Base-by-base conservation (phyloP, 1,284 basidiomycete species). In the Naganishia sp. region DNA sequence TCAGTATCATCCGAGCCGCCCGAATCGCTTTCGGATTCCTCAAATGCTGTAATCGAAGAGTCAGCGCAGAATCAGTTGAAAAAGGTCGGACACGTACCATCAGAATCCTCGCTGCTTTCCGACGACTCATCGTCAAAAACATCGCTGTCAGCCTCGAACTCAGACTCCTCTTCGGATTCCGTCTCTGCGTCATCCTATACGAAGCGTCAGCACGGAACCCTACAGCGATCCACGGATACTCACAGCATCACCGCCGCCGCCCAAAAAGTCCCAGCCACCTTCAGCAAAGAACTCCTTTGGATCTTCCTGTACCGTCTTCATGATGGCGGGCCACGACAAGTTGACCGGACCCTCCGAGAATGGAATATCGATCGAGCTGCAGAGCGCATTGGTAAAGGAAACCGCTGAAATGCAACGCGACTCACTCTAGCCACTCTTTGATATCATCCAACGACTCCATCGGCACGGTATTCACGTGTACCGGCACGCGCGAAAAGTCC, bases 371-470 rank as follows among this genome's bases (percentile, higher is more conserved):
- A 96, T 94, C 13, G 92, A 95, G 77, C 92, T 94, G 68, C 49
- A 33, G 31, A 33, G 3, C 21, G 44, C 42, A 23, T 68, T 44
- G 67, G 65, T 45, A 70, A 65, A 52, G 36, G 16, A 15, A 45
- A 44, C 42, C n/a, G 16, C 49, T 43, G 15, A 44, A 31, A 43
- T 31, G 61, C 18, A 49, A 31, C 44, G n/a, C 11, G 36, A 85
- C 90, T 72, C 75, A 94, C 90, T 99, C 94, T 33, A 99, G 86
- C 95, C 94, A 99, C 76, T 95, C 93, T 80, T 96, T 96, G 68
- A 97, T 93, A 73, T 94, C 92, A 75, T 98, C 94, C 69, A 97
- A 85, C 72, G 93, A 89, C 0, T 86, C 81, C 66, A 86, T 90
- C n/a, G 91, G 92, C 70, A 98, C 94, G 1, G 93, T 93, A 78